Evolutionary conservation across 495 filamentous ascomycete genomes (phyloP).

Genomic region (Neurospora sp.): DNA sequence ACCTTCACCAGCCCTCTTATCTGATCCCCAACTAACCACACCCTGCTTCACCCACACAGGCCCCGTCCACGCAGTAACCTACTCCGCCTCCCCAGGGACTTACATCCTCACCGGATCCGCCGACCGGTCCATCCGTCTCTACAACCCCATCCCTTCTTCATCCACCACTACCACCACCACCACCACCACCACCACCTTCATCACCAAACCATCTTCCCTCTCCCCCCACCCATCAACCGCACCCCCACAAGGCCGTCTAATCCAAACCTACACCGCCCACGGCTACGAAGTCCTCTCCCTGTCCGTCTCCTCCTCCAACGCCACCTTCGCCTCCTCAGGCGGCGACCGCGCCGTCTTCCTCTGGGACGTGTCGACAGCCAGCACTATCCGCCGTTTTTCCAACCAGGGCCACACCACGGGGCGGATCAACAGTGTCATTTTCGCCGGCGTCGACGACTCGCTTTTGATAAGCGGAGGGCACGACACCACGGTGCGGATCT

Average conservation of each 20-base stretch:
- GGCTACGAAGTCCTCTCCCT: slow-evolving; percentile 83
- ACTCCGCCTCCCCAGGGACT: slow-evolving; percentile 54
- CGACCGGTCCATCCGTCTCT: slow-evolving; percentile 77
- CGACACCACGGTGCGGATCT: slow-evolving; percentile 75
- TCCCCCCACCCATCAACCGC: slow-evolving; percentile 14
- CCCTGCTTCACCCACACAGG: slow-evolving; percentile 27
- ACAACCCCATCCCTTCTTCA: slow-evolving; percentile 39
- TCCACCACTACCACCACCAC: slow-evolving; percentile 26
- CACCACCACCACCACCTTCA: slow-evolving; percentile 6
- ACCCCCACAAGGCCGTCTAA: slow-evolving; percentile 38
- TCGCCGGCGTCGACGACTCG: slow-evolving; percentile 59
- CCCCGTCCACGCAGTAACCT: slow-evolving; percentile 63
- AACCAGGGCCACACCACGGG: slow-evolving; percentile 50
- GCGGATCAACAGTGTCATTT: slow-evolving; percentile 66
- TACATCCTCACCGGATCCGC: slow-evolving; percentile 81
- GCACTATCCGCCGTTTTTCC: slow-evolving; percentile 62
- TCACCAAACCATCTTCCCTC: slow-evolving; percentile 1
- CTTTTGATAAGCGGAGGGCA: slow-evolving; percentile 68
- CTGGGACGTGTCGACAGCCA: slow-evolving; percentile 80
- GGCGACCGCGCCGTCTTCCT: slow-evolving; percentile 85
- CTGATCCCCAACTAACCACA: background rate
- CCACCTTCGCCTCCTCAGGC: slow-evolving; percentile 68
- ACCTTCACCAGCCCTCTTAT: background rate
- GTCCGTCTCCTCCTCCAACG: slow-evolving; percentile 64
- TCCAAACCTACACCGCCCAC: slow-evolving; percentile 83